Evolutionary conservation across 768 basidiomycete species (phyloP), one percentile per base, ranked within the genome.

Genomic region (Hydnomerulius pinastri): DNA sequence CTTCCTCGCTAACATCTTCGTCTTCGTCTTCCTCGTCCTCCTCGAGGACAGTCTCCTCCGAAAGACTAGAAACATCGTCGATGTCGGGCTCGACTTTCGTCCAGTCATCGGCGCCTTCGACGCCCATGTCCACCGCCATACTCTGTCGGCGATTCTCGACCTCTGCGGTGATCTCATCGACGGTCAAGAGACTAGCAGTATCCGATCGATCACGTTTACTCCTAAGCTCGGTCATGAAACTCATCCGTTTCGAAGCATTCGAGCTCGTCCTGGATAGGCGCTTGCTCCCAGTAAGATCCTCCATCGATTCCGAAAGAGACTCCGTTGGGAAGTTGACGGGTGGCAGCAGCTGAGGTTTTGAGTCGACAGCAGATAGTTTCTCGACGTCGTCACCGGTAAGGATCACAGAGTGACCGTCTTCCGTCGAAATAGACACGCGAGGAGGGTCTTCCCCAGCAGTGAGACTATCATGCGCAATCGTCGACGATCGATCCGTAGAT

Each of bases 141-240:
- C 79, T 83, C 46, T 77, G 81, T 50, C 81, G 72, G 30, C 82
- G 75, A 50, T 74, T 75, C 66, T 89, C 96, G 7, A 99, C 90
- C 62, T 96, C 90, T 9, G 92, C 94, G 0, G 97, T 98, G 61
- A 99, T 97, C 71, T 99, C 93, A 62, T 99, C 96, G 20, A 99
- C 91, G 0, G 96, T 99, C 69, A 98, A 79, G 60, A 98, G 71
- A 58, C 90, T 93, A 4, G 91, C 92, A 7, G 92, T 92, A 62
- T 96, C 93, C 0, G 89, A 90, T 32, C 80, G 77, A 60, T 97
- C 92, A 18, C 89, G 83, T 65, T 85, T 90, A 66, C 83, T 89
- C 52, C 90, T 77, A 48, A 92, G 66, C 62, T 92, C 90, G 1
- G 86, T 87, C 73, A 90, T 86, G 65, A 83, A 87, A 63, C 90